Base-by-base conservation (phyloP, 495 filamentous ascomycete genomes). In the Aspergillus cavernicola region DNA sequence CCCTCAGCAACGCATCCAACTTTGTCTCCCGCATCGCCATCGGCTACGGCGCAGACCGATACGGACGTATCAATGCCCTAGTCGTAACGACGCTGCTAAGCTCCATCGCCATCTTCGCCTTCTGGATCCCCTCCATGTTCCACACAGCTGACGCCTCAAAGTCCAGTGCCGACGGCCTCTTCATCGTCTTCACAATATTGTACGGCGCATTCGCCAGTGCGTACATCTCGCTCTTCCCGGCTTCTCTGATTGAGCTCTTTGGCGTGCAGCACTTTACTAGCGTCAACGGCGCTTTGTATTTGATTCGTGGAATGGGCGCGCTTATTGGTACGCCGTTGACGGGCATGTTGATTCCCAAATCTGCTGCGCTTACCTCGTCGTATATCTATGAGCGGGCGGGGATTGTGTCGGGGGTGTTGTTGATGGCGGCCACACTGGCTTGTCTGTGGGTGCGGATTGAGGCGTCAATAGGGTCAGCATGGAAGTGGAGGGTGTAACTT, bases 231-330 rank as follows among this genome's bases (percentile, higher is more conserved):
- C 54, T 73, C 5, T 70, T 68, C 39, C 70, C 70, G 9, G 62
- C 66, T 20, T 73, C 77, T 8, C 67, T 81, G 41, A 75, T 76
- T 28, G 81, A 84, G 52, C 69, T 84, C 9, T 84, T 83, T 56
- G 78, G 80, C 2, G 79, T 82, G 12, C 71, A 77, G 51, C 73
- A 77, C 18, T 84, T 81, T 53, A 80, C 79, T 0, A 77, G 77
- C 1, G 80, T 84, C 1, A 84, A 81, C 54, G 77, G 78, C 0
- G 81, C 80, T 22, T 68, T 84, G 22, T 76, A 81, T 47, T 75
- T 83, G 15, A 67, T 83, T n/a, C 65, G 78, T 40, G 81, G 79
- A 3, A 57, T 77, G 13, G 80, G 78, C 1, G 77, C 77, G 4
- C 68, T 82, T 46, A 70, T 81, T 48, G 80, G 80, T 4, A 78